Base-by-base conservation (phyloP, 768 basidiomycete genomes). In the Kwoniella sp. region DNA sequence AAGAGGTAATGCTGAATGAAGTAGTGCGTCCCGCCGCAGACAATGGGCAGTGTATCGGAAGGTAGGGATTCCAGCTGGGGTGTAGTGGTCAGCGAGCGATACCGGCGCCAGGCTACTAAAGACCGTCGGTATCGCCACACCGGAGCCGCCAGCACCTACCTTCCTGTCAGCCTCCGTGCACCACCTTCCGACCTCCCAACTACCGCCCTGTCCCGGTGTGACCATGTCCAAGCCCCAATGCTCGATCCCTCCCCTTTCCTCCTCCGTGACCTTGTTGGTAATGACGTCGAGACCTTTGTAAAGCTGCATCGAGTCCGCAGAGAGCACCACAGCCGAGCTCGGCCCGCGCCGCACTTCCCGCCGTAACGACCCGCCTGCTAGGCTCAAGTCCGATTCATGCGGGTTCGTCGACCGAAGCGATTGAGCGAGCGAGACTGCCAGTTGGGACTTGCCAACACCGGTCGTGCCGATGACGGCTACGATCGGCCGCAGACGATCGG, bases 1-100 rank as follows among this genome's bases (percentile, higher is more conserved):
- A 98, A 96, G 11, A 98, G 77, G 32, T 95, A 82, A 70, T 99
- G 89, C 65, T 99, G 93, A 22, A 93, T 87, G 86, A 92, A 99
- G 70, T 99, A 99, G 3, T 89, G 83, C 2, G 95, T 98, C 5
- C 95, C 95, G 2, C 95, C 95, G 39, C 93, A 91, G 6, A 93
- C 78, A 50, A 99, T 87, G 0, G 95, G 93, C 5, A 96, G 72
- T 52, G 85, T 76, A 3, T 79, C 72, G 53, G 27, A 20, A 9
- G 47, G 31, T 34, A 67, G 20, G 14, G 50, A 34, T 2, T 42
- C 39, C 5, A 70, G 42, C 69, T 79, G 36, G 25, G n/a, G 12
- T 9, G 25, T 23, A 37, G 20, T 17, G 22, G 15, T 34, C 0
- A 48, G 12, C 33, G n/a, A n/a, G n/a, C n/a, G n/a, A n/a, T n/a